Base-by-base conservation (phyloP, 208 protist genomes). In the Acanthamoeba triangularis region DNA sequence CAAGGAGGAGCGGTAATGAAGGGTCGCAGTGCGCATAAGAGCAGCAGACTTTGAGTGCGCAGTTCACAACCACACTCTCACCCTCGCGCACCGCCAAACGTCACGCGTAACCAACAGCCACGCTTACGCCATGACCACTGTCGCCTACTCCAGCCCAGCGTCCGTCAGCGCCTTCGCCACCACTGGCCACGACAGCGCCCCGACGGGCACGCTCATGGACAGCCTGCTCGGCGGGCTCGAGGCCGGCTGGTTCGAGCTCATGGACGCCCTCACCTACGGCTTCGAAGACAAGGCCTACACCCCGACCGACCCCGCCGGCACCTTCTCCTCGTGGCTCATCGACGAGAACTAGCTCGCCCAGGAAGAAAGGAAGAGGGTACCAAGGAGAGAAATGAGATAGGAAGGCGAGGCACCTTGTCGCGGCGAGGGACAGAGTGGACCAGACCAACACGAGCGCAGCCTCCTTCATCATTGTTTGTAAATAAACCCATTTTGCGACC, bases 321-420 rank as follows among this genome's bases (percentile, higher is more conserved):
- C 72, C 72, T 80, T 80, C 33, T 80, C 72, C n/a, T 80, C 72
- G n/a, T 80, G 72, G 72, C 72, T 80, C 33, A 37, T 80, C 2
- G 72, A 80, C 35, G 72, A 80, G 25, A 44, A 47, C 72, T 44
- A n/a, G n/a, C 7, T n/a, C 28, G 16, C 37, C 37, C 37, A 41
- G 37, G 49, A 54, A 54, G 13, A 54, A 18, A 18, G 49, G 49
- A 54, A 54, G 14, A 54, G 49, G 10, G 49, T 0, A 11, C 7
- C 10, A 1, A 54, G 1, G 49, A 1, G 1, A 1, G 14, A 54
- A 54, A 18, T 52, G 49, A 54, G 49, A 18, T 11, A 18, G 0
- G 49, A 54, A 1, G 49, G 14, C 7, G 14, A 54, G 3, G 3
- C 7, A 59, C 13, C 61, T 67, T 6, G 28, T 0, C 18, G 18